Percentiles rank a stretch among this genome's conserved stretches.
These are phyloP conservation scores for Fusarium palustre DNA, from an alignment of 2,329 filamentous ascomycete species.

Conservation along the genomic window DNA sequence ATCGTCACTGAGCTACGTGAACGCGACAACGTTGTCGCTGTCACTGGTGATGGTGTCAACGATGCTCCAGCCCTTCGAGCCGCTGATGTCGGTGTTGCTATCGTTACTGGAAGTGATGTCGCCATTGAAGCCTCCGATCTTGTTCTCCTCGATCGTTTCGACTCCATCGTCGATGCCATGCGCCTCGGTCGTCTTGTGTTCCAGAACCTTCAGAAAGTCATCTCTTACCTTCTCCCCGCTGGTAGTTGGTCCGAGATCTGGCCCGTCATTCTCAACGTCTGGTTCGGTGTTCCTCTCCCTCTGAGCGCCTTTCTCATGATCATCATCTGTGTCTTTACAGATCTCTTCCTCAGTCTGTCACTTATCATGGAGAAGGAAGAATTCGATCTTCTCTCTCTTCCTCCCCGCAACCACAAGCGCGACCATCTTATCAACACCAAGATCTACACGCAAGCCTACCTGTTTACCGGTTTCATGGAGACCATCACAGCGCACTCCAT, in stretches of 20 bases:
- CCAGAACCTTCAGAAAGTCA: conserved; percentile 58
- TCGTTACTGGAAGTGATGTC: conserved; percentile 73
- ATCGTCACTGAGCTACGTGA: conserved; percentile 76
- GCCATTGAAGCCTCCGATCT: conserved; percentile 74
- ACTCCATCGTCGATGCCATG: conserved; percentile 76
- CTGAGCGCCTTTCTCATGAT: conserved; percentile 68
- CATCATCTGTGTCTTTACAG: conserved; percentile 68
- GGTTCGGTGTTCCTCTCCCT: conserved; percentile 64
- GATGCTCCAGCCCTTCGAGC: conserved; percentile 74
- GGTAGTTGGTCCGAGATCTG: conserved; percentile 68
- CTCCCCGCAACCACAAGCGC: conserved; percentile 61
- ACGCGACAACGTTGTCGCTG: conserved; percentile 70
- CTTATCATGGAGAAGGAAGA: conserved; percentile 68
- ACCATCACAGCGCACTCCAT: conserved; percentile 62
- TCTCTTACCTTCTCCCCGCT: conserved; percentile 61
- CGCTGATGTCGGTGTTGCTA: conserved; percentile 76
- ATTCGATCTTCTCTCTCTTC: conserved; percentile 63
- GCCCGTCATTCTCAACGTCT: conserved; percentile 67
- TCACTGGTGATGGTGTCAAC: conserved; percentile 80
- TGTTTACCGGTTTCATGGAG: conserved; percentile 65
- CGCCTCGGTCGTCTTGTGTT: conserved; percentile 56
- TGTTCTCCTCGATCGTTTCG: conserved; percentile 77
- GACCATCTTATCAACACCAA: conserved; percentile 65
- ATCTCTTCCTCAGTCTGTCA: conserved; percentile 63
- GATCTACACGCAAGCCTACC: conserved; percentile 64